Base-by-base conservation (phyloP, 2,329 filamentous ascomycete genomes). In the Venturia effusa region DNA sequence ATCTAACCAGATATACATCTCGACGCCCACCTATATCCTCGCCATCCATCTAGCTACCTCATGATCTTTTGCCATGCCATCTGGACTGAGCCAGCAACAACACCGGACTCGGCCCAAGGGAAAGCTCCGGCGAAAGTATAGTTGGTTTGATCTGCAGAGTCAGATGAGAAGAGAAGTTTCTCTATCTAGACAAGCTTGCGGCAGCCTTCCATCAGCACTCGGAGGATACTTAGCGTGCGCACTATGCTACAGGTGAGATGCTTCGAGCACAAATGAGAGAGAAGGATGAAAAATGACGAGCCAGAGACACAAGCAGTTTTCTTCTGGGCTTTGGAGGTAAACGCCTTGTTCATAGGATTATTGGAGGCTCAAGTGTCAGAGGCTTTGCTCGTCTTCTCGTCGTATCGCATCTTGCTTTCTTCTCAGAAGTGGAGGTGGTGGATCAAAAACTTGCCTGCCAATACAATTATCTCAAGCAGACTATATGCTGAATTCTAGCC, bases 401-500 rank as follows among this genome's bases (percentile, higher is more conserved):
- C 15, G 17, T 45, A 45, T 45, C n/a, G 43, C 22, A 7, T 24
- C 17, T 45, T 45, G 43, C 43, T 45, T 7, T 19, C 19, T 24
- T 45, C 43, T n/a, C 43, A 45, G 43, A 45, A 24, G 19, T 45
- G 43, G 43, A 13, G 43, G 7, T 45, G 43, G 43, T 45, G 43
- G 43, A 45, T 45, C 10, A 45, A 45, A 17, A 19, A 45, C 43
- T 45, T 13, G 43, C 43, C 43, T n/a, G 43, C 43, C 10, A 45
- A 22, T 4, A n/a, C 22, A 19, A 17, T 45, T 24, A 34, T 41
- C 45, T 37, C 41, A 27, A 11, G 27, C 30, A 51, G 45, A 8
- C 45, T 57, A 76, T 37, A 77, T 27, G 62, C 69, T 76, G 41
- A 77, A 77, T 66, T 77, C 75, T 7, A 77, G 63, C 55, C 75